These are phyloP conservation scores for Cytospora schulzeri DNA, from an alignment of 2,329 filamentous ascomycete species.

Conservation along the genomic window DNA sequence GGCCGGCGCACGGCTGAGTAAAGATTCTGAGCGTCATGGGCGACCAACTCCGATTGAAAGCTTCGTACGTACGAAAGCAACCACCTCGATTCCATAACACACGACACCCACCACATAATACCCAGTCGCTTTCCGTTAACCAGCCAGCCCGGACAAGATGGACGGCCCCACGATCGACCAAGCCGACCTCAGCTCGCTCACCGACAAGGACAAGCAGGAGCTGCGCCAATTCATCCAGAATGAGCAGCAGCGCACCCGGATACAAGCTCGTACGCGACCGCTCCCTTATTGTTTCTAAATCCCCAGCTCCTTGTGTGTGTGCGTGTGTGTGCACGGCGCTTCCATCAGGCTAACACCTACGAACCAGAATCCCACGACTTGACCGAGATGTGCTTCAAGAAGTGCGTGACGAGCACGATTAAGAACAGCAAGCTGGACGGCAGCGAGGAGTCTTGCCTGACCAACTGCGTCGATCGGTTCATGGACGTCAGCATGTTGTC, in stretches of 20 bases:
- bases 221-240: slow-evolving; percentile 83
- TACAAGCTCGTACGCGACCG: slow-evolving; percentile 56
- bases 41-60: neutral
- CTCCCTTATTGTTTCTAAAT: neutral
- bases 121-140: neutral
- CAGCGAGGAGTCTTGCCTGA: slow-evolving; percentile 78
- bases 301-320: neutral
- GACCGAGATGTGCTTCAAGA: slow-evolving; percentile 86
- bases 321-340: neutral
- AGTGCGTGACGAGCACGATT: slow-evolving; percentile 80
- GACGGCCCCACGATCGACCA: slow-evolving; percentile 42
- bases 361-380: slow-evolving; percentile 54
- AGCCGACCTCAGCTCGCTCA: slow-evolving; percentile 73
- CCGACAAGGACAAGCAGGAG: slow-evolving; percentile 81
- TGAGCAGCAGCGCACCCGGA: slow-evolving; percentile 80
- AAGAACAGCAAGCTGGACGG: slow-evolving; percentile 72
- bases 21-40: slow-evolving; percentile 22
- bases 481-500: slow-evolving; percentile 85
- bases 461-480: slow-evolving; percentile 93
- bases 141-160: slow-evolving; percentile 17
- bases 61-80: neutral
- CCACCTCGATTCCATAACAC: too few species aligned
- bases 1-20: slow-evolving; percentile 15
- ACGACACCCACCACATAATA: neutral
- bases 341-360: neutral